These are phyloP conservation scores for Tillandsia fasciculata DNA, from an alignment of 176 grass and related monocot species.

Conservation along the genomic window DNA sequence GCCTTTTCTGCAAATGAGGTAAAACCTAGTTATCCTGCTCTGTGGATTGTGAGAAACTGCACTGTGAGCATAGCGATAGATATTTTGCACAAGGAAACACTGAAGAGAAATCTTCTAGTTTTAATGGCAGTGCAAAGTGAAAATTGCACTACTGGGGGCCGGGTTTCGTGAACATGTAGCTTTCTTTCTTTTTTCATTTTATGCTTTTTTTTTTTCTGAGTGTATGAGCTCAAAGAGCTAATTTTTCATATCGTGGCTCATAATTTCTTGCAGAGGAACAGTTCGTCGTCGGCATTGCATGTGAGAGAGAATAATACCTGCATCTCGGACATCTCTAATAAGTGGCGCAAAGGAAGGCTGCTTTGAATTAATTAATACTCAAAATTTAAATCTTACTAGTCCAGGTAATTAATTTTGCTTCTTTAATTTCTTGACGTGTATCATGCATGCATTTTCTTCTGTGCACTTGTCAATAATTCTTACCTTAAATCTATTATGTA, in stretches of 20 bases:
- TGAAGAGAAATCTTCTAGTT: too few species aligned
- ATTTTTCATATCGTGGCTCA: constrained; percentile 11
- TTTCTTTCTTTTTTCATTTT: too few species aligned
- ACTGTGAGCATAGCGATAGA: too few species aligned
- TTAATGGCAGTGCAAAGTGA: too few species aligned
- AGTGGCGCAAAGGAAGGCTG: constrained; percentile 29
- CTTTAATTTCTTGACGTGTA: too few species aligned
- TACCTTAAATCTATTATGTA: too few species aligned
- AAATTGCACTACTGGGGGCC: too few species aligned
- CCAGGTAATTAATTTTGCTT: constrained; percentile 37
- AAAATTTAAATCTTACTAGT: constrained; percentile 35
- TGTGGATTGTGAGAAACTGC: too few species aligned
- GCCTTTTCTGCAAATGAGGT: constrained; percentile 43
- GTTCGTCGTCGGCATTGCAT: constrained; percentile 43
- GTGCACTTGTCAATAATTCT: too few species aligned
- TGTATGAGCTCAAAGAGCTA: background rate
- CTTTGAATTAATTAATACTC: constrained; percentile 48
- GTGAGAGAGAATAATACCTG: constrained; percentile 35
- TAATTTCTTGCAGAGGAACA: constrained; percentile 24
- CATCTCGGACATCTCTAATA: constrained; percentile 58
- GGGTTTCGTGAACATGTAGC: too few species aligned
- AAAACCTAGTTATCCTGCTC: background rate
- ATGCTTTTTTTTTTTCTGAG: background rate
- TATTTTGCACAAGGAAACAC: too few species aligned
- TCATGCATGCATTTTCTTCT: too few species aligned